Evolutionary conservation across 2,329 filamentous ascomycete genomes (phyloP).

Genomic region (Metarhizium rileyi): DNA sequence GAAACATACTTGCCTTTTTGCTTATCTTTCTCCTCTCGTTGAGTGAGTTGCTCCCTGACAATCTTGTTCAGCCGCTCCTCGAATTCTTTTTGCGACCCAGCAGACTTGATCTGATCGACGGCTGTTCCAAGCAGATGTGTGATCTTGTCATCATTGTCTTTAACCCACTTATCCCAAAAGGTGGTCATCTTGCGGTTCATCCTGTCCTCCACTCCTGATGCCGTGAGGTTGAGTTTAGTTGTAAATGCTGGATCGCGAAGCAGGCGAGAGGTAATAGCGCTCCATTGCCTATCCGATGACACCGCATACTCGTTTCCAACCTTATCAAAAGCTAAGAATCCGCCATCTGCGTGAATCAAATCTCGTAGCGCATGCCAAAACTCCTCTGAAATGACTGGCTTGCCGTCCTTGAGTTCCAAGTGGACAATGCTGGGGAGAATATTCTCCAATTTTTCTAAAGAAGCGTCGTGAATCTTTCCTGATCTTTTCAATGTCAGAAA

Average conservation of each 20-base stretch:
- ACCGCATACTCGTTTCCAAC: slow-evolving; percentile 26
- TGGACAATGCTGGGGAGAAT: slow-evolving; percentile 48
- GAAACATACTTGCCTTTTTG: slow-evolving; percentile 30
- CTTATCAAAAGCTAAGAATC: slow-evolving; percentile 37
- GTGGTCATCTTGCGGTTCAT: slow-evolving; percentile 23
- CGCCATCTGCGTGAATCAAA: slow-evolving; percentile 38
- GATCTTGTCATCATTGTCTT: slow-evolving; percentile 35
- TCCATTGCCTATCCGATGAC: slow-evolving; percentile 38
- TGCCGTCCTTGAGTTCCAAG: slow-evolving; percentile 42
- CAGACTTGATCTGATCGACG: slow-evolving; percentile 24
- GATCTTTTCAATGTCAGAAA: slow-evolving; percentile 20
- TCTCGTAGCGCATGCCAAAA: slow-evolving; percentile 59
- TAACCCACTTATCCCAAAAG: slow-evolving; percentile 44
- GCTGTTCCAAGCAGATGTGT: slow-evolving; percentile 20
- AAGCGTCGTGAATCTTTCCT: slow-evolving; percentile 24
- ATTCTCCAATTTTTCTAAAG: slow-evolving; percentile 33
- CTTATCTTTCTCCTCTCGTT: slow-evolving; percentile 11
- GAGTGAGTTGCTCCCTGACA: slow-evolving; percentile 26
- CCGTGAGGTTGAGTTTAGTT: slow-evolving; percentile 16
- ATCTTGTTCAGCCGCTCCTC: slow-evolving; percentile 25
- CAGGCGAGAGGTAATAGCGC: slow-evolving; percentile 32
- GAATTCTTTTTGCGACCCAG: slow-evolving; percentile 24
- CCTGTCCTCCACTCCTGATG: slow-evolving; percentile 10
- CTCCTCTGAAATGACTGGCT: slow-evolving; percentile 43
- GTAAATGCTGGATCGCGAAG: slow-evolving; percentile 22